Evolutionary conservation across 139 green algal species (phyloP).

Genomic region (Coelastrella sp.): DNA sequence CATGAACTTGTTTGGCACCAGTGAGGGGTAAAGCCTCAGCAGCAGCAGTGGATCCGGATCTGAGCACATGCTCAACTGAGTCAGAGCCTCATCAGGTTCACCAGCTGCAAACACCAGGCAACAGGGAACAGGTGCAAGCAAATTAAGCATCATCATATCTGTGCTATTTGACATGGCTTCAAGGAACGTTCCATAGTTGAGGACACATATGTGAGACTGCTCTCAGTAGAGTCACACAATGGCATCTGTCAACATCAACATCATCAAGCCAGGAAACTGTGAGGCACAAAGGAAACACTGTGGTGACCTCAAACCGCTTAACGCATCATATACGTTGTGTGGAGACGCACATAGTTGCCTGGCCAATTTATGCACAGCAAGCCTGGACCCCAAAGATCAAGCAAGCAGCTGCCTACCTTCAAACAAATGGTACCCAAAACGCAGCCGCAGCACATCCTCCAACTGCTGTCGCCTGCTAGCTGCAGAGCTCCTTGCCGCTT

Average conservation of each 20-base stretch:
- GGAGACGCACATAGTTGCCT: background rate
- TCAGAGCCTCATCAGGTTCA: constrained; percentile 82
- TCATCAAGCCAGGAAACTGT: too few relatives aligned
- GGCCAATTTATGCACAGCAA: background rate
- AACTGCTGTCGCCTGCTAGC: constrained; percentile 48
- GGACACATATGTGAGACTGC: too few relatives aligned
- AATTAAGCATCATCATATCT: too few relatives aligned
- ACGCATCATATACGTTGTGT: too few relatives aligned
- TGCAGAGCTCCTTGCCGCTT: background rate
- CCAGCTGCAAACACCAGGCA: constrained; percentile 43
- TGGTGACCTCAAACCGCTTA: too few relatives aligned
- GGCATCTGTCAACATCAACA: too few relatives aligned
- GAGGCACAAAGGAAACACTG: too few relatives aligned
- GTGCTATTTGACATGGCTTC: background rate
- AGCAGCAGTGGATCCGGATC: constrained; percentile 45
- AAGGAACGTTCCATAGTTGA: too few relatives aligned
- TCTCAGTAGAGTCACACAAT: too few relatives aligned
- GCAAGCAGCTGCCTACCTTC: background rate
- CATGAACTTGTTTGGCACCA: constrained; percentile 43
- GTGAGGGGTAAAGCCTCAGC: constrained; percentile 40
- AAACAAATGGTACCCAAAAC: constrained; percentile 82
- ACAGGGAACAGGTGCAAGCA: background rate
- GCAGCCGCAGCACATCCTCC: constrained; percentile 70
- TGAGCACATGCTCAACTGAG: constrained; percentile 78
- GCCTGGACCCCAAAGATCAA: background rate